These are phyloP conservation scores for Lineolata rhizophorae DNA, from an alignment of 495 filamentous ascomycete genomes.

Conservation along the genomic window DNA sequence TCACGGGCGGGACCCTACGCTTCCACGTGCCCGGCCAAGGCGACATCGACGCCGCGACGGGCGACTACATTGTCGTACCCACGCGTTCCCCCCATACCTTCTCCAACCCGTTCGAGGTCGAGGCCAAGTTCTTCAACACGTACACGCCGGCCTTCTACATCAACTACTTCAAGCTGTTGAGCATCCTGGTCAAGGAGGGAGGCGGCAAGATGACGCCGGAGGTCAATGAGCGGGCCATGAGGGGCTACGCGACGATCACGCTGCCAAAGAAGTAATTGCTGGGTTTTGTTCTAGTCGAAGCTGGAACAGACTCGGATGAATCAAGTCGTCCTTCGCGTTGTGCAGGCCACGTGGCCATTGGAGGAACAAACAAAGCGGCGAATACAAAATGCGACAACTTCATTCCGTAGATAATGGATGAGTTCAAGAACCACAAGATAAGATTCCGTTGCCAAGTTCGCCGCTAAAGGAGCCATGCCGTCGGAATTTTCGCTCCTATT, in stretches of 20 bases:
- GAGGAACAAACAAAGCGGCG: no score
- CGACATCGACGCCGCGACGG: slow-evolving; percentile 22
- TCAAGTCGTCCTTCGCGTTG: no score
- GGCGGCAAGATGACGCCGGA: slow-evolving; percentile 18
- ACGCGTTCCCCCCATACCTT: slow-evolving; percentile 30
- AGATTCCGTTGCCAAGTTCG: no score
- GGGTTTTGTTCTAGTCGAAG: no score
- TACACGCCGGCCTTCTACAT: slow-evolving; percentile 30
- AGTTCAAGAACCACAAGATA: no score
- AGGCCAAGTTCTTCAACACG: slow-evolving; percentile 31
- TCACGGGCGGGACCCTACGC: slow-evolving; percentile 24
- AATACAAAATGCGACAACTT: no score
- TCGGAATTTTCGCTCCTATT: no score
- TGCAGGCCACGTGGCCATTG: no score
- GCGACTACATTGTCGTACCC: slow-evolving; percentile 30
- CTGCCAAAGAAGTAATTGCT: slow-evolving; percentile 9
- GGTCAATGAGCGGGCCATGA: slow-evolving; percentile 21
- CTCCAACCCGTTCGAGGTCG: slow-evolving; percentile 29
- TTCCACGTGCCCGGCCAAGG: slow-evolving; percentile 23
- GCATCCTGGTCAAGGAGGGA: slow-evolving; percentile 11
- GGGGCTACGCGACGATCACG: slow-evolving; percentile 22
- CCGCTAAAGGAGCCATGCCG: no score
- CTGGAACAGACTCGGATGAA: no score
- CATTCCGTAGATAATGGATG: no score
- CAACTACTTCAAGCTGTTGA: slow-evolving; percentile 27